Percentiles rank a stretch among this genome's conserved stretches.
These are phyloP conservation scores for Wallacemonas sp. DNA, from an alignment of 208 protist genomes.

Conservation along the genomic window DNA sequence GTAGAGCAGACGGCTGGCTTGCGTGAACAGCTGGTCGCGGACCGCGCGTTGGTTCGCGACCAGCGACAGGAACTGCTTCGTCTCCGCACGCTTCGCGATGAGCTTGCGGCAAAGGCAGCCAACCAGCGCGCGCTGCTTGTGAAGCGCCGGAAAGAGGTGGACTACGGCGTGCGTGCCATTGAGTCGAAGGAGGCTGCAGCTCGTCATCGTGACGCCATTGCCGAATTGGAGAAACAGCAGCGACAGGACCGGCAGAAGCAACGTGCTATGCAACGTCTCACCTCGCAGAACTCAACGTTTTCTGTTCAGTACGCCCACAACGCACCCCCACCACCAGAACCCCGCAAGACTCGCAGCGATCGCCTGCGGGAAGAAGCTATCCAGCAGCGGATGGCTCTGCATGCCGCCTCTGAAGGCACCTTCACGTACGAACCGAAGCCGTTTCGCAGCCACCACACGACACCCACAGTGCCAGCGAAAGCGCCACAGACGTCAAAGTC, in stretches of 20 bases:
- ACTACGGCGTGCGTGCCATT: constrained; percentile 59
- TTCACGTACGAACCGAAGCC: constrained; percentile 46
- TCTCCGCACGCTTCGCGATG: constrained; percentile 38
- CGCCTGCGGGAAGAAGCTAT: constrained; percentile 67
- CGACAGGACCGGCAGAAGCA: constrained; percentile 37
- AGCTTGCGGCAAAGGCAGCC: constrained; percentile 24
- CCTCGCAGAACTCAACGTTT: constrained; percentile 19
- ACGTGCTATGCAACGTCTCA: constrained; percentile 24
- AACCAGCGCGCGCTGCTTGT: constrained; percentile 26
- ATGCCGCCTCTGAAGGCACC: constrained; percentile 34
- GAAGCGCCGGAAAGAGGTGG: constrained; percentile 74
- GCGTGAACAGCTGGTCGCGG: constrained; percentile 50
- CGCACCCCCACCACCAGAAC: not conserved
- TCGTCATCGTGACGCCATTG: constrained; percentile 32
- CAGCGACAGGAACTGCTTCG: constrained; percentile 47
- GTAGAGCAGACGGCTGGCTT: constrained; percentile 26
- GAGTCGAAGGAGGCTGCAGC: constrained; percentile 40
- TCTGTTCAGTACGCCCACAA: constrained; percentile 28
- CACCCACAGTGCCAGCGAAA: not conserved
- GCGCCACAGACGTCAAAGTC: not conserved
- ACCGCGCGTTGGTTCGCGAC: constrained; percentile 67
- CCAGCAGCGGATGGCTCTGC: constrained; percentile 46
- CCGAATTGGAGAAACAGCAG: constrained; percentile 44
- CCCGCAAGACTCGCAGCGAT: constrained; percentile 50
- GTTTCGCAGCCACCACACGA: not conserved